Evolutionary conservation across 176 grass and related monocot genomes (phyloP).

Genomic region (Urochloa ruziziensis): DNA sequence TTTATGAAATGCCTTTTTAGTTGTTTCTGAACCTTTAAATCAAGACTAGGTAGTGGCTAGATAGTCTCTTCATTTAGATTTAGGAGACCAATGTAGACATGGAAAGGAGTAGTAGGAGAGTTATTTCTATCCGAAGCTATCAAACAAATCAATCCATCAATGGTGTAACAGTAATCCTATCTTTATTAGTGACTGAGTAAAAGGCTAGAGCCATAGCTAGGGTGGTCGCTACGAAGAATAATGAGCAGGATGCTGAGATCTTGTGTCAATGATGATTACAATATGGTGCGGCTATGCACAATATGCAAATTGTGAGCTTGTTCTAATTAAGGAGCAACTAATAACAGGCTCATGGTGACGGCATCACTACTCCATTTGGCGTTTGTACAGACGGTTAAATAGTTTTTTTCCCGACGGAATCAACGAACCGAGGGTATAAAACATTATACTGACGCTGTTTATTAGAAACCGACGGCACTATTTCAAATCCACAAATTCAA

Average conservation of each 20-base stretch:
- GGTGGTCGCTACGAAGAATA: background rate
- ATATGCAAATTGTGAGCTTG: background rate
- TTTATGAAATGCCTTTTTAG: too few relatives aligned
- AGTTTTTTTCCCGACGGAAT: too few relatives aligned
- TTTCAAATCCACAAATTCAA: too few relatives aligned
- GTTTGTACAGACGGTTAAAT: too few relatives aligned
- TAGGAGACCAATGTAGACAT: background rate
- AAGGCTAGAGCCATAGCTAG: background rate
- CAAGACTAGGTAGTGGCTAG: background rate
- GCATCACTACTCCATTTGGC: too few relatives aligned
- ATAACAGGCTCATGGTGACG: too few relatives aligned
- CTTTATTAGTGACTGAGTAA: background rate
- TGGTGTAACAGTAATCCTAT: background rate
- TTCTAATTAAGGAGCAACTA: background rate
- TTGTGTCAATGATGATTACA: background rate
- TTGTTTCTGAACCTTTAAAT: background rate
- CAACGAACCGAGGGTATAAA: too few relatives aligned
- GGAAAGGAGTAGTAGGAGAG: background rate
- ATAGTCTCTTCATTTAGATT: background rate
- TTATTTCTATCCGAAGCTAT: background rate
- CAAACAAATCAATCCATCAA: background rate
- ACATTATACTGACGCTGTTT: too few relatives aligned
- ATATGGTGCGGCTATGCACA: background rate
- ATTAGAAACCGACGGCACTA: too few relatives aligned
- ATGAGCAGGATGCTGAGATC: background rate